Base-by-base conservation (phyloP, 2,329 filamentous ascomycete species). In the Aspergillus sp. region DNA sequence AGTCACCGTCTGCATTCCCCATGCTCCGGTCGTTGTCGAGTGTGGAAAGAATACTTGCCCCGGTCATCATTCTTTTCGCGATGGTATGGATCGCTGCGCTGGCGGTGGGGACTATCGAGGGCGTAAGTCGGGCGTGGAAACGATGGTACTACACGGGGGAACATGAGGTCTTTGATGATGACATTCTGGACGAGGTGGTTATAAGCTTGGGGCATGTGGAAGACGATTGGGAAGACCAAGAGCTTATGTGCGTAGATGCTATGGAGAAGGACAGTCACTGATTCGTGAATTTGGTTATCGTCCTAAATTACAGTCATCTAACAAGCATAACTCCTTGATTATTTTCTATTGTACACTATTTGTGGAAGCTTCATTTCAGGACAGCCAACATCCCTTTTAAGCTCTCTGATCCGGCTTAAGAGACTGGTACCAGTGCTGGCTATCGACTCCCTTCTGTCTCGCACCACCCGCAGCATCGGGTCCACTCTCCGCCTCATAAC, bases 321-420 rank as follows among this genome's bases (percentile, higher is more conserved):
- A 24, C 7, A 30, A 30, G 3, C 26, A 30, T 30, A 30, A 30
- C 26, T 2, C 26, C 26, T 30, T 30, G 26, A 30, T 30, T 30
- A 3, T 2, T 30, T 10, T 30, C 26, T 30, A 30, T 30, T 11
- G 26, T 30, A 30, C 26, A 30, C 10, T 30, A 11, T 30, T 30
- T 30, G 26, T 8, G 26, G 2, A 30, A 9, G 10, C 26, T 9
- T 11, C 26, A 30, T 30, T 11, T 30, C 9, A 30, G 26, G 10
- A 30, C 26, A 30, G 26, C 3, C 26, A 33, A 19, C n/a, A n/a
- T 45, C 33, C 14, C 33, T 11, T 47, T 53, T 63, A 70, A 47
- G 61, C 63, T 16, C 64, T 58, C 62, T 70, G 65, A 41, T 70
- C 66, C 3, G 41, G 41, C 47, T 65, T 51, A 53, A 70, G 44